These are phyloP conservation scores for Metschnikowia amazonensis DNA, from an alignment of 805 yeast genomes.

Conservation along the genomic window DNA sequence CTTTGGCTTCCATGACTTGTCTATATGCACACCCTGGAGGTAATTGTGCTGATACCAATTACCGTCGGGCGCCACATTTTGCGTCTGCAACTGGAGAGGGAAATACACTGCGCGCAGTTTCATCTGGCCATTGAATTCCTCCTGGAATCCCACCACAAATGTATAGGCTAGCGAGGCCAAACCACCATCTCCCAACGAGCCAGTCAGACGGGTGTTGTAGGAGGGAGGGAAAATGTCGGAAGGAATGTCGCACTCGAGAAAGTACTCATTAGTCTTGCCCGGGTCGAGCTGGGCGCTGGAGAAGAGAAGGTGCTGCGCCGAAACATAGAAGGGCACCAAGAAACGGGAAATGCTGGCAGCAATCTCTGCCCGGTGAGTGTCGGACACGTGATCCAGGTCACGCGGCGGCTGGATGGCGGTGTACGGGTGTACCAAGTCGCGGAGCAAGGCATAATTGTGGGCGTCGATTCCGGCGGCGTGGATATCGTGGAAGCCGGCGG, in stretches of 20 bases:
- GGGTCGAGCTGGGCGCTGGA: slow-evolving; percentile 26
- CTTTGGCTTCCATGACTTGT: slow-evolving; percentile 28
- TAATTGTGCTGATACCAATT: slow-evolving; percentile 29
- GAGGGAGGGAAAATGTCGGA: slow-evolving; percentile 34
- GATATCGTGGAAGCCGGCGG: slow-evolving; percentile 38
- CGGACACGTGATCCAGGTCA: slow-evolving; percentile 2
- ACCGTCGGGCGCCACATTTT: slow-evolving; percentile 24
- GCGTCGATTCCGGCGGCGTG: slow-evolving; percentile 19
- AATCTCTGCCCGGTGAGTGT: slow-evolving; percentile 8
- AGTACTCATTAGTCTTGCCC: slow-evolving; percentile 18
- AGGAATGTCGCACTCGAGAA: slow-evolving; percentile 23
- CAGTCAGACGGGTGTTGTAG: slow-evolving; percentile 40
- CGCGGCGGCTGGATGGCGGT: slow-evolving; percentile 18
- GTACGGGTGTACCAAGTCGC: slow-evolving; percentile 34
- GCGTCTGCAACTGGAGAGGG: slow-evolving; percentile 29
- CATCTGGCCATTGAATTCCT: slow-evolving; percentile 14
- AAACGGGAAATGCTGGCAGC: slow-evolving; percentile 27
- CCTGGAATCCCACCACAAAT: slow-evolving; percentile 32
- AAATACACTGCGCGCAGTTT: slow-evolving; percentile 29
- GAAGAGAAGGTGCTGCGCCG: slow-evolving; percentile 38
- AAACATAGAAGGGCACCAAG: slow-evolving; percentile 38
- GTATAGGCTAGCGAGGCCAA: slow-evolving; percentile 35
- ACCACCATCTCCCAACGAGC: slow-evolving; percentile 38
- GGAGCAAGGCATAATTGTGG: slow-evolving; percentile 24
- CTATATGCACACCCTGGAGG: slow-evolving; percentile 24